phyloP scores from a whole-genome alignment of 2,329 filamentous ascomycete species.

The Zasmidium cellare region DNA sequence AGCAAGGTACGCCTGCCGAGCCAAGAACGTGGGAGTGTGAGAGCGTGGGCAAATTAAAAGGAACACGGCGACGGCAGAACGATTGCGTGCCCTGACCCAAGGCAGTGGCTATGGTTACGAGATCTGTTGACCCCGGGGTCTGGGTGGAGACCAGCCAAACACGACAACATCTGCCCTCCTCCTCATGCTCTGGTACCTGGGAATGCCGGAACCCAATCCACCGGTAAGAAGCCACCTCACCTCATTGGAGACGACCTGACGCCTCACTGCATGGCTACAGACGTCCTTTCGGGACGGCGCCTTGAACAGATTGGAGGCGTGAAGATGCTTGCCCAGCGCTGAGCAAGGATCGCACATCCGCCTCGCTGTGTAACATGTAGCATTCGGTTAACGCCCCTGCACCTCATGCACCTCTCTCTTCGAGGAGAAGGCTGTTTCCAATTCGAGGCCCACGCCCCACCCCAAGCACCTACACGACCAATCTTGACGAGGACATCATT shows the following conservation, averaged over 20 bases:
- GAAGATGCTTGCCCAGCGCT: conserved; percentile 11
- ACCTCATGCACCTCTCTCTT: conserved; percentile 8
- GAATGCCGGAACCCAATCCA: conserved; percentile 14
- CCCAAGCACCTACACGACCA: conserved; percentile 8
- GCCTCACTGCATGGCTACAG: conserved; percentile 13
- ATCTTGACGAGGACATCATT: conserved; percentile 3
- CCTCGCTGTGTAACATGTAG: conserved; percentile 11
- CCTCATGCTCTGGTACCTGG: conserved; percentile 14
- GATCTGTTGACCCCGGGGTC: conserved; percentile 7
- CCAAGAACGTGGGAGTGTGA: not conserved
- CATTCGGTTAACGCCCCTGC: conserved; percentile 6
- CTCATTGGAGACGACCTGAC: conserved; percentile 5
- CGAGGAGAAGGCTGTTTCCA: conserved; percentile 4
- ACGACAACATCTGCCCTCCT: conserved; percentile 8
- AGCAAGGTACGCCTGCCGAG: not conserved
- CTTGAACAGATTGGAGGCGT: not conserved
- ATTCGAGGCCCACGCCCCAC: conserved; percentile 1
- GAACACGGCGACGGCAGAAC: not conserved
- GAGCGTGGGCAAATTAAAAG: not conserved
- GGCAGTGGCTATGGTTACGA: conserved; percentile 1
- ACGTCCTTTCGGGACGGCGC: not conserved
- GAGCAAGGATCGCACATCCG: conserved; percentile 8
- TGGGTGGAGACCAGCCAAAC: conserved; percentile 13
- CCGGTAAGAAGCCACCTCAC: conserved; percentile 8
- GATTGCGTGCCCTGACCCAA: conserved; percentile 13